Conservation (phyloP, 306 rosid species). For the Betula pendula region DNA sequence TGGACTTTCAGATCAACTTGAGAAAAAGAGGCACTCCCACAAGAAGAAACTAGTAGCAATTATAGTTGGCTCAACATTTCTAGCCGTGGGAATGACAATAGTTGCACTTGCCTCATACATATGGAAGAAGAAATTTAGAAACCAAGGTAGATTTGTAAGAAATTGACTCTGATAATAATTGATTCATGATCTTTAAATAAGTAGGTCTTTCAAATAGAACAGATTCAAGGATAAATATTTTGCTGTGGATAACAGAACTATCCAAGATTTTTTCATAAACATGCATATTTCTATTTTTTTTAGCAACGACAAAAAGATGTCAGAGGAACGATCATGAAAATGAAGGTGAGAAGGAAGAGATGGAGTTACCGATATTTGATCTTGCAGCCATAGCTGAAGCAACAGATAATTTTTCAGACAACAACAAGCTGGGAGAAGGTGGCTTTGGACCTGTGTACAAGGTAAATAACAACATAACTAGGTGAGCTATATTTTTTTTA, state of each 20-base stretch:
- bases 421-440: no score
- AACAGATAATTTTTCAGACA: conserved; percentile 50
- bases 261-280: background rate
- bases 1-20: background rate
- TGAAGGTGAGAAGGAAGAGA: no score
- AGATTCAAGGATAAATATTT: background rate
- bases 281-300: background rate
- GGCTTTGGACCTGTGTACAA: no score
- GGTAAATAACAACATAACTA: no score
- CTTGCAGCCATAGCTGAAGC: conserved; percentile 38
- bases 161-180: background rate
- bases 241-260: background rate
- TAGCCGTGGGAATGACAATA: background rate
- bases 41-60: background rate
- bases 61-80: background rate
- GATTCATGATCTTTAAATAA: background rate
- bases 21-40: background rate
- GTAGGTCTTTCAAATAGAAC: no score
- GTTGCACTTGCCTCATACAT: background rate
- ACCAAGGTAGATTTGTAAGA: no score
- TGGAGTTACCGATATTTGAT: conserved; percentile 50
- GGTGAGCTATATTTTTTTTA: no score
- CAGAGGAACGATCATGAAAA: background rate
- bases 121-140: no score
- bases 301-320: background rate